Evolutionary conservation across 768 basidiomycete species (phyloP), one percentile per base, ranked within the genome.

Genomic region (Pisolithus sp.): DNA sequence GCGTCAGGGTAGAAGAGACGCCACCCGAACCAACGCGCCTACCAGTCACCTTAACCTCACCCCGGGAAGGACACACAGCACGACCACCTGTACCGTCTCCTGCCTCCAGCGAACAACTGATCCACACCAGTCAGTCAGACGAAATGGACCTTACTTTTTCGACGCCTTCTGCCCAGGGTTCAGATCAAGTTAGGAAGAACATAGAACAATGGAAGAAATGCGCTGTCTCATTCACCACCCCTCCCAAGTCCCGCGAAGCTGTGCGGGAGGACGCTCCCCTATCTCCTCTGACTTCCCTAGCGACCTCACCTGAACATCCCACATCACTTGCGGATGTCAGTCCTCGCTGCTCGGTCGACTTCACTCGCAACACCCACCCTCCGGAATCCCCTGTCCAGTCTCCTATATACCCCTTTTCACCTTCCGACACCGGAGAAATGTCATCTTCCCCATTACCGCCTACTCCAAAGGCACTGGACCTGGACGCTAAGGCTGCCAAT

Each of bases 81-180:
- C 68, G 73, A 7, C 34, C 24, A 24, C 17, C 43, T 5, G 42
- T 49, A 6, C 21, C 52, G 60, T 43, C 65, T 55, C 48, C 44
- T 44, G 53, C 28, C 56, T 53, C 51, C 61, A 64, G 48, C 52
- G 55, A 40, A 61, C 63, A 73, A 28, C 60, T 79, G 18, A 71
- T 85, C 7, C 81, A 79, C 20, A 85, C 81, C 44, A 86, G 84
- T 57, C 80, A 84, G 62, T 83, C 82, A 45, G 81, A 84, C 55
- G 85, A 85, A 61, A 69, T 75, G 43, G 83, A 86, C 56, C 67
- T 84, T 45, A 64, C 62, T 41, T 49, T 71, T 7, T 69, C 69
- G 34, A 36, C 30, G n/a, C 58, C 57, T 38, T 36, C 62, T 23
- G 49, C 52, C 5, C 62, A 60, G 24, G 62, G 72, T 54, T 60